Conservation (phyloP, 2,329 filamentous ascomycete genomes). For the Cordyceps farinosa region DNA sequence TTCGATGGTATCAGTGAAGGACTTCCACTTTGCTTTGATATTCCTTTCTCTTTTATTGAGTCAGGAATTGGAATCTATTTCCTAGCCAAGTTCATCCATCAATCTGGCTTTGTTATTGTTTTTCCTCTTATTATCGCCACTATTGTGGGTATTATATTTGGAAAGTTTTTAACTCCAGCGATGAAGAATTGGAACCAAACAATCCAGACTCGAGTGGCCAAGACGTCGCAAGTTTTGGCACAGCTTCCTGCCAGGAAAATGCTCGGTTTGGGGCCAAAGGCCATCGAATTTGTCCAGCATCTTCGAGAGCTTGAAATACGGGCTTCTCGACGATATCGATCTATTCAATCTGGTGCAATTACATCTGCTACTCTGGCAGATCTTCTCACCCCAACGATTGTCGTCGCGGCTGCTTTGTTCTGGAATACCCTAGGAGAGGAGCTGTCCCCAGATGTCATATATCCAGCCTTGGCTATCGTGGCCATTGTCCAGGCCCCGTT, state of each 20-base stretch:
- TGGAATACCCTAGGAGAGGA: background rate
- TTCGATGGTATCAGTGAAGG: background rate
- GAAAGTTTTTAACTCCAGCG: background rate
- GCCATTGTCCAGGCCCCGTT: background rate
- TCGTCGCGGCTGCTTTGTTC: background rate
- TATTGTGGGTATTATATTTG: background rate
- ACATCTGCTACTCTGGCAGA: background rate
- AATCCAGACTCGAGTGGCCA: background rate
- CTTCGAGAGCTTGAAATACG: background rate
- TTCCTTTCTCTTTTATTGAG: background rate
- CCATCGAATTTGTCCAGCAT: background rate
- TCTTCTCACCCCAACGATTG: background rate
- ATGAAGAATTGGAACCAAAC: background rate
- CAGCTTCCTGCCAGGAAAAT: background rate
- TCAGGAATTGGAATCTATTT: background rate
- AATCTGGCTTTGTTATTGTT: background rate
- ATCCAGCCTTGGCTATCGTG: background rate
- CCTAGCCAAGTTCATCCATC: background rate
- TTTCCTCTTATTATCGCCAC: background rate
- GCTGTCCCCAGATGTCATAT: background rate
- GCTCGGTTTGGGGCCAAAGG: conserved; percentile 1
- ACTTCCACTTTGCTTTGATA: background rate
- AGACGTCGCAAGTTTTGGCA: background rate
- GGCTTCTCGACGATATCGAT: background rate
- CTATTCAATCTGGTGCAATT: background rate